Conservation (phyloP, 2,329 filamentous ascomycete species). For the Pseudopithomyces maydicus region DNA sequence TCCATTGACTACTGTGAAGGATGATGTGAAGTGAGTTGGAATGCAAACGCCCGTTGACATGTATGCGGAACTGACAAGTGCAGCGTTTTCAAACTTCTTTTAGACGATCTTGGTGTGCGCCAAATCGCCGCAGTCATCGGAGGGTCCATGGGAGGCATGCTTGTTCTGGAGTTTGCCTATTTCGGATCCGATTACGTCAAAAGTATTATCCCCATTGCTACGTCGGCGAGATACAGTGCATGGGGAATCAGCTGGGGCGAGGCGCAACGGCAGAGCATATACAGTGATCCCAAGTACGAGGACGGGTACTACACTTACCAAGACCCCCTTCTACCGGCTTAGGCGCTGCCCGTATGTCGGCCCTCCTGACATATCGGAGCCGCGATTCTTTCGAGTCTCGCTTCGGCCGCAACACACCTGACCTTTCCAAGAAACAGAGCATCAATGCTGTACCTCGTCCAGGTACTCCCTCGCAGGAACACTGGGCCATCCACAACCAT, state of each 20-base stretch:
- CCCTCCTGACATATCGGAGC: conserved; percentile 92
- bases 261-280: conserved; percentile 89
- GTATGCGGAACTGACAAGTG: conserved; percentile 13
- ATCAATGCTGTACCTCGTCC: conserved; percentile 71
- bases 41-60: not conserved
- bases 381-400: conserved; percentile 96
- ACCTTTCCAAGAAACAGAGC: conserved; percentile 80
- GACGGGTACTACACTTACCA: conserved; percentile 92
- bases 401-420: conserved; percentile 90
- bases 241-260: conserved; percentile 94
- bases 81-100: conserved; percentile 76
- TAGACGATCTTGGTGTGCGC: conserved; percentile 79
- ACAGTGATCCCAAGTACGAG: conserved; percentile 97
- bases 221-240: conserved; percentile 81
- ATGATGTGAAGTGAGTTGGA: conserved; percentile 82
- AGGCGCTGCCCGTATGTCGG: conserved; percentile 94
- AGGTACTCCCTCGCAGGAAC: conserved; percentile 47
- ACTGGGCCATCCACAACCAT: conserved; percentile 60
- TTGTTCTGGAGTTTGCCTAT: conserved; percentile 91
- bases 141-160: conserved; percentile 87
- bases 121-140: conserved; percentile 81
- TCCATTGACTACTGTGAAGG: conserved; percentile 89
- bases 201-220: conserved; percentile 81
- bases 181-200: conserved; percentile 85
- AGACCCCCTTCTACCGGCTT: conserved; percentile 87